Base-by-base conservation (phyloP, 139 green algal species). In the Chlorella vulgaris region DNA sequence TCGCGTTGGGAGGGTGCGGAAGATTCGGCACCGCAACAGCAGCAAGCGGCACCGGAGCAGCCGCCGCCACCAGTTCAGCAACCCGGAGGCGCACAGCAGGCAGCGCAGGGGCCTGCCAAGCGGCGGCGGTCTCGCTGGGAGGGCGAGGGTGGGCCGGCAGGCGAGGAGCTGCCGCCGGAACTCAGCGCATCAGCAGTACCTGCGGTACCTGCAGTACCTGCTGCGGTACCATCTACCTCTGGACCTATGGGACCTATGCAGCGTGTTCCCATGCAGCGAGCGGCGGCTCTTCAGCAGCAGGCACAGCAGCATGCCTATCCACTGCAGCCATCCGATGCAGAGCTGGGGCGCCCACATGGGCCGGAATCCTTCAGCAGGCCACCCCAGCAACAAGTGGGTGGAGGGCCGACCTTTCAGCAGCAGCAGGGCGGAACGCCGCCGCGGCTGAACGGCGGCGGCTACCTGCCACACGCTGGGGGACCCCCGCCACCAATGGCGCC, bases 1-100 rank as follows among this genome's bases (percentile, higher is more conserved):
- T 75, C 68, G n/a, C 68, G 68, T 0, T 75, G 68, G 68, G 68
- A 75, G 40, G 68, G 68, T 28, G 22, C 24, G 1, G 39, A 74
- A 24, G 67, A 3, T 4, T 4, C 40, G 8, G 28, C 40, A 5
- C 36, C 29, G 13, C 68, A 28, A 6, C 68, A 61, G 40, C 28
- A 8, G 7, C 40, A n/a, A n/a, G n/a, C 36, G 40, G 42, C 4
- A 38, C 38, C 15, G 21, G 22, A 0, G 10, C 33, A 21, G 1
- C 51, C 55, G 55, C 18, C 55, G 47, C 47, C 47, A 58, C 47
- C 47, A 58, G 15, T 15, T 10, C 47, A 58, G 15, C 47, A 58
- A 10, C 47, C 47, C 15, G 2, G 18, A 29, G 2, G 31, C 42
- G 31, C 70, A 63, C 40, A n/a, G 13, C 35, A 31, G 65, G 33